A percentile compares a stretch with the other conserved stretches of the same genome.
Conservation (phyloP, 2,329 filamentous ascomycete genomes). For the Fusarium cicatricum region DNA sequence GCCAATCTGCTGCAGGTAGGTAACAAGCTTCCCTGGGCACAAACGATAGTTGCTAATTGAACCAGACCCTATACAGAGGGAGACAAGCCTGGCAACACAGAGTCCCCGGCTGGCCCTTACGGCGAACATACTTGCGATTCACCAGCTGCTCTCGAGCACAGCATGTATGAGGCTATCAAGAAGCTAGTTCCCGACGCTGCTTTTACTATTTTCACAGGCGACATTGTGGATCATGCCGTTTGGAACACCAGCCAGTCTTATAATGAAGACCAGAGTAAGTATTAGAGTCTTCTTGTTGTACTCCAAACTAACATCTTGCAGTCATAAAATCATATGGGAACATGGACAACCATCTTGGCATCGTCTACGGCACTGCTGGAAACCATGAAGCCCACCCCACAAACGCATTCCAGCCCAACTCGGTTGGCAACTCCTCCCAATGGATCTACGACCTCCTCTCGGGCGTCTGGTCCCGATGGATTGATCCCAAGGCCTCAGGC, state of each 20-base stretch:
- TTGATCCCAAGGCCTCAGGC: constrained; percentile 46
- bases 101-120: constrained; percentile 59
- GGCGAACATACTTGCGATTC: constrained; percentile 64
- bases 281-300: not conserved
- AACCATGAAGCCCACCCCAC: constrained; percentile 65
- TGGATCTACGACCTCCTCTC: constrained; percentile 63
- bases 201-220: constrained; percentile 68
- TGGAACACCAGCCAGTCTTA: constrained; percentile 54
- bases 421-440: constrained; percentile 51
- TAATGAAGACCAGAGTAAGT: constrained; percentile 45
- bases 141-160: constrained; percentile 60
- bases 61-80: constrained; percentile 54
- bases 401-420: constrained; percentile 58
- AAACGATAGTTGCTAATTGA: not conserved
- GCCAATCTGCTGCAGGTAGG: constrained; percentile 65
- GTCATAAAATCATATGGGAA: constrained; percentile 57
- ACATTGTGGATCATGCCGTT: constrained; percentile 62
- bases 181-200: constrained; percentile 55
- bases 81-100: constrained; percentile 58
- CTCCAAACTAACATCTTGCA: constrained; percentile 15
- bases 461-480: constrained; percentile 56
- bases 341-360: constrained; percentile 53
- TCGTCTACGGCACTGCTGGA: constrained; percentile 62
- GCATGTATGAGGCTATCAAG: constrained; percentile 62
- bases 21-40: not conserved